phyloP scores from a whole-genome alignment of 805 yeast genomes.

The Wickerhamiella sorbophila region DNA sequence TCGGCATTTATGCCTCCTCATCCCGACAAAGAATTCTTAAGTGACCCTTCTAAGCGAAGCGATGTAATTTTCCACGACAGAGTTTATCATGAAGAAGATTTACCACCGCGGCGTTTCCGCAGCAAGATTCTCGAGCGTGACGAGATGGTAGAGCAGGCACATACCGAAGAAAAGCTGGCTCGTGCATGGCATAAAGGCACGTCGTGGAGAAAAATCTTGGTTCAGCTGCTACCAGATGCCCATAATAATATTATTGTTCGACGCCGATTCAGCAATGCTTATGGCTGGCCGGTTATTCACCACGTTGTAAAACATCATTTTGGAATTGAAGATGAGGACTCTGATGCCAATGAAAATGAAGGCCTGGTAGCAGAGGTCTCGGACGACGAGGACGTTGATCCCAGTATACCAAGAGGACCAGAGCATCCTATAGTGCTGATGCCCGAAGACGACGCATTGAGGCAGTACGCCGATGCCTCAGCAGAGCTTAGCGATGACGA shows the following conservation, averaged over 20 bases:
- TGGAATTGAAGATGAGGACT: conserved; percentile 4
- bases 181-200: conserved; percentile 71
- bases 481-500: conserved; percentile 7
- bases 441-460: neutral
- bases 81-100: conserved; percentile 47
- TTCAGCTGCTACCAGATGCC: conserved; percentile 78
- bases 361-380: neutral
- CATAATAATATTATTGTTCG: conserved; percentile 87
- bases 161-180: conserved; percentile 68
- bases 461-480: neutral
- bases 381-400: neutral
- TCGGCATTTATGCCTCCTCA: conserved; percentile 66
- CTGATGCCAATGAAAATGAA: neutral
- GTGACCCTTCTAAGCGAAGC: conserved; percentile 51
- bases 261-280: conserved; percentile 78
- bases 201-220: conserved; percentile 86
- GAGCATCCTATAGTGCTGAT: neutral
- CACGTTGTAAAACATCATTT: conserved; percentile 64
- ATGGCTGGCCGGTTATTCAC: conserved; percentile 88
- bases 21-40: conserved; percentile 53
- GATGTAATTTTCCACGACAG: conserved; percentile 71
- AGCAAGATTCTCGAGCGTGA: conserved; percentile 4
- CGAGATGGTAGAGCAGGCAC: conserved; percentile 24
- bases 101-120: conserved; percentile 40
- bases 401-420: neutral